phyloP scores from a whole-genome alignment of 768 basidiomycete species.

The Omphalotus guepiniiformis region DNA sequence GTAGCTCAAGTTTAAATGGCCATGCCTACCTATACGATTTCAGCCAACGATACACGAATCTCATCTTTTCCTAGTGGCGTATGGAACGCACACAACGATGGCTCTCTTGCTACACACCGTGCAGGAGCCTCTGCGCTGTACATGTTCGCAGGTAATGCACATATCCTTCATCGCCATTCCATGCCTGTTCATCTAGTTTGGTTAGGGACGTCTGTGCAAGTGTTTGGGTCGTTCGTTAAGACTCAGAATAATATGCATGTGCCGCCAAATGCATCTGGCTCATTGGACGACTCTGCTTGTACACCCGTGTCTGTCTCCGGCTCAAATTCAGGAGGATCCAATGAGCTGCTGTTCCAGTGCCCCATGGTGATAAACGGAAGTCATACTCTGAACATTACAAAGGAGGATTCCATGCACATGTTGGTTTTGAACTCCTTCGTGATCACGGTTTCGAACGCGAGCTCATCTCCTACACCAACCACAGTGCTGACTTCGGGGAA shows the following conservation, averaged over 20 bases:
- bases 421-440: background rate
- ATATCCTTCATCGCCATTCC: background rate
- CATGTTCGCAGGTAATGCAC: background rate
- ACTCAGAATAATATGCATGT: no score
- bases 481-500: background rate
- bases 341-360: no score
- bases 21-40: background rate
- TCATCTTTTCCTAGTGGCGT: background rate
- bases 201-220: background rate
- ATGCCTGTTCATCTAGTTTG: background rate
- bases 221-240: constrained; percentile 1
- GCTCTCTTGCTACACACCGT: background rate
- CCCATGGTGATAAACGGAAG: no score
- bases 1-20: no score
- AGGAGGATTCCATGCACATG: background rate
- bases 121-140: background rate
- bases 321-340: no score
- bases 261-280: no score
- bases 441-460: background rate
- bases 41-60: background rate
- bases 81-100: background rate
- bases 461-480: background rate
- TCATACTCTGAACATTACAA: background rate
- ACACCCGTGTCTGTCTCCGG: no score
- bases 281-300: no score